Percentiles rank a stretch among this genome's conserved stretches.
Conservation (phyloP, 352 stramenopile genomes). For the Elongisporangium undulatum region DNA sequence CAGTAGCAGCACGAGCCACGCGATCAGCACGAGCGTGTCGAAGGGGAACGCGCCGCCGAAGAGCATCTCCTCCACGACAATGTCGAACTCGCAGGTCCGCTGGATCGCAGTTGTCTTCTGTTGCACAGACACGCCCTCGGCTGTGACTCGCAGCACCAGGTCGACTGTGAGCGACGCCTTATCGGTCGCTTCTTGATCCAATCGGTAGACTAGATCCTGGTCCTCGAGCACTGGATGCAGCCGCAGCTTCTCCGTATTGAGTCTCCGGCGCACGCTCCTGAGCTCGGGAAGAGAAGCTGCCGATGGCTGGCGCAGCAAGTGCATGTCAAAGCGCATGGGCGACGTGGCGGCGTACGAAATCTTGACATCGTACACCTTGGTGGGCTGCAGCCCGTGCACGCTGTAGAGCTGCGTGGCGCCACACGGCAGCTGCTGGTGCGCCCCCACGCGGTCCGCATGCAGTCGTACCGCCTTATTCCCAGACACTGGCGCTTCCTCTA, state of each 20-base stretch:
- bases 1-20: slow-evolving; percentile 46
- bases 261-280: slow-evolving; percentile 17
- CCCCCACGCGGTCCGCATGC: neutral
- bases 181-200: slow-evolving; percentile 14
- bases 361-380: slow-evolving; percentile 69
- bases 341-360: slow-evolving; percentile 65
- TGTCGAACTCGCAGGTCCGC: slow-evolving; percentile 60
- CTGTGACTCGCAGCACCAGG: slow-evolving; percentile 35
- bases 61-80: slow-evolving; percentile 70
- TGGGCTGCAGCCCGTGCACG: slow-evolving; percentile 35
- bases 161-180: slow-evolving; percentile 23
- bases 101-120: slow-evolving; percentile 19
- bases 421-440: slow-evolving; percentile 28
- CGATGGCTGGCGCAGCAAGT: slow-evolving; percentile 33
- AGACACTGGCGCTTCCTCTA: neutral
- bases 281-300: slow-evolving; percentile 11
- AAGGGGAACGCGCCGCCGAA: slow-evolving; percentile 42
- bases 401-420: slow-evolving; percentile 46
- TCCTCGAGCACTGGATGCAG: slow-evolving; percentile 36
- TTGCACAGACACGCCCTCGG: slow-evolving; percentile 46
- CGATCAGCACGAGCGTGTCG: slow-evolving; percentile 48
- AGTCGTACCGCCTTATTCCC: neutral
- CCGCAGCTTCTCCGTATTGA: slow-evolving; percentile 72
- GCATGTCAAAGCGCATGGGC: slow-evolving; percentile 47
- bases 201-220: slow-evolving; percentile 17